Percentiles rank a stretch among this genome's conserved stretches.
Evolutionary conservation across 139 green algal species (phyloP).

Genomic region (Coelastrella sp.): DNA sequence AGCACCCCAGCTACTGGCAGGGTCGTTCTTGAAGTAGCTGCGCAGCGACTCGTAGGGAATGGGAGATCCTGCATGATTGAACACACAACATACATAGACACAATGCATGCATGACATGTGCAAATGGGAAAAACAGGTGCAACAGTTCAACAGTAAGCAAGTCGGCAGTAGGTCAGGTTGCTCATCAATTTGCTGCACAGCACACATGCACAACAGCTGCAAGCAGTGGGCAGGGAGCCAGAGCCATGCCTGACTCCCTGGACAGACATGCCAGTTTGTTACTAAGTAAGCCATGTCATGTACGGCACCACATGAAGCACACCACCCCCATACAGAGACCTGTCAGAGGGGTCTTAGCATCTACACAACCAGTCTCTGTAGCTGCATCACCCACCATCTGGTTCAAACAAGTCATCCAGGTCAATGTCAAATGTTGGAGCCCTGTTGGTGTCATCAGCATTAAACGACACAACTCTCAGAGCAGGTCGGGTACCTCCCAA

Average conservation of each 20-base stretch:
- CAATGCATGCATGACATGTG: not conserved
- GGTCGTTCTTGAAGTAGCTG: slow-evolving; percentile 67
- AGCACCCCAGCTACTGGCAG: slow-evolving; percentile 81
- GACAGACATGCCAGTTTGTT: no score
- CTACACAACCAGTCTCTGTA: not conserved
- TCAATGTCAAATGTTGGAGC: slow-evolving; percentile 78
- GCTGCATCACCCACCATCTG: slow-evolving; percentile 20
- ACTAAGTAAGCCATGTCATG: no score
- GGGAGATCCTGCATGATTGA: slow-evolving; percentile 1
- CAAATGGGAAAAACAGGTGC: not conserved
- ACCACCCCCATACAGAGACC: not conserved
- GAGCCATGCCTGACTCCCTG: no score
- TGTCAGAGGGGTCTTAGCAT: not conserved
- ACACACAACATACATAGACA: not conserved
- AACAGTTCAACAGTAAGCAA: no score
- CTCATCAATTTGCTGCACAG: no score
- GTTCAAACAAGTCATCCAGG: slow-evolving; percentile 70
- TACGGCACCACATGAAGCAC: not conserved
- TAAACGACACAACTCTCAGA: slow-evolving; percentile 74
- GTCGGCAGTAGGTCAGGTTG: no score
- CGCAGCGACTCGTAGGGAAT: slow-evolving; percentile 72
- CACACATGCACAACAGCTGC: no score
- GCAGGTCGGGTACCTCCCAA: slow-evolving; percentile 36
- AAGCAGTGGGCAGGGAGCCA: no score
- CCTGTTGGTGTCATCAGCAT: slow-evolving; percentile 68